Evolutionary conservation across 2,329 filamentous ascomycete genomes (phyloP), one percentile per base, ranked within the genome.

Genomic region (Bipolaris bicolor): DNA sequence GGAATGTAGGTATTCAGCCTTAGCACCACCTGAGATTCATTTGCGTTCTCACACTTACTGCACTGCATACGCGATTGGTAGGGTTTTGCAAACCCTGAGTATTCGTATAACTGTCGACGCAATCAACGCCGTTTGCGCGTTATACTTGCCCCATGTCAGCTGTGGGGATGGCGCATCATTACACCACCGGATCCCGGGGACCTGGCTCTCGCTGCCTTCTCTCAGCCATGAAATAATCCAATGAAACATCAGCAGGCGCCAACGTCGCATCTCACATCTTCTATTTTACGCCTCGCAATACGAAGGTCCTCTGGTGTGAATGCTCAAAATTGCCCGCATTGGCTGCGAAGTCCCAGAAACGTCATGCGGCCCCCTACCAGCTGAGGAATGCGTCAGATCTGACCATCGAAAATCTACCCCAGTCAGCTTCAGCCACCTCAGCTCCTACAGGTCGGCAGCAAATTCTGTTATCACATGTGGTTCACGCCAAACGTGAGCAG

Each of bases 351-450:
- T 13, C 29, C 36, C n/a, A 34, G 41, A 40, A 36, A 29, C 31
- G 36, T 10, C n/a, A 22, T 34, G n/a, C 11, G 36, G 7, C 29
- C 34, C 49, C 37, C 44, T 44, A 37, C 48, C 54, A 53, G 49
- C 54, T 57, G 54, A 57, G 40, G 33, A 4, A 50, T 57, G 48
- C 49, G 54, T 57, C 43, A 57, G 54, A 53, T 48, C 54, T 53
- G 54, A 49, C 43, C 49, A 48, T 45, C 24, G 11, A 40, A 31
- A 7, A 31, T 22, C 44, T 37, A 11, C 16, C 36, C 18, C 31
- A 44, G 20, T 18, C 13, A n/a, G 37, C 18, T 22, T 18, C 54
- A 49, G 43, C 43, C 22, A 20, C 22, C 24, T 26, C 29, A 22
- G 36, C 36, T 16, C 43, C 29, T 15, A 52, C 24, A 15, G 20